Base-by-base conservation (phyloP, 169 alveolate species). In the Cryptosporidium viatorum region DNA sequence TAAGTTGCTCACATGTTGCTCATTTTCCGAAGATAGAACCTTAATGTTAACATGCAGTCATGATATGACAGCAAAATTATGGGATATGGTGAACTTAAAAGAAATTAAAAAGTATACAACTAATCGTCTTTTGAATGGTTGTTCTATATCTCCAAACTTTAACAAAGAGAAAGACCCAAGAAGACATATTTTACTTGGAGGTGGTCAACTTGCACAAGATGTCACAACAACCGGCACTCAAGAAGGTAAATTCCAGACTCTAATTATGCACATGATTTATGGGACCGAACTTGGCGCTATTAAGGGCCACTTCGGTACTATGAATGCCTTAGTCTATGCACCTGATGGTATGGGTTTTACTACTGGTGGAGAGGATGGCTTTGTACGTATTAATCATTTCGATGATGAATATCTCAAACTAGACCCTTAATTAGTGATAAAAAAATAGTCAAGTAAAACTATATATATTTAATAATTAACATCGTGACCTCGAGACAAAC, bases 221-320 rank as follows among this genome's bases (percentile, higher is more conserved):
- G 98, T 95, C 75, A 95, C 98, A 23, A 95, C 98, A 0, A 94
- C 97, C 29, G 95, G 93, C 33, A 70, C 99, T 37, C 95, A 96
- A 21, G 98, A 97, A 91, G 99, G 99, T 45, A 97, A 97, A 33
- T 97, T 97, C 92, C 98, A 96, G 93, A 96, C 97, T 18, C 93
- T 96, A 23, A 91, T 97, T 29, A 93, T 92, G 92, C 96, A 97
- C 85, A 93, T 97, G 91, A 95, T 97, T 51, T 96, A 93, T 91
- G 98, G 96, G 75, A 93, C 92, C 41, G 98, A 96, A 85, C 84
- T 97, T 29, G 99, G 98, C 12, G 95, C 97, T 60, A 93, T 97
- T 84, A 95, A 94, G 91, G 99, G 99, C 12, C 99, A 97, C 93
- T 97, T 97, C 93, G 99, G 99, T 55, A 97, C 99, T 16, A 96